phyloP scores from a whole-genome alignment of 768 basidiomycete genomes.

The Pleurotus cornucopiae region DNA sequence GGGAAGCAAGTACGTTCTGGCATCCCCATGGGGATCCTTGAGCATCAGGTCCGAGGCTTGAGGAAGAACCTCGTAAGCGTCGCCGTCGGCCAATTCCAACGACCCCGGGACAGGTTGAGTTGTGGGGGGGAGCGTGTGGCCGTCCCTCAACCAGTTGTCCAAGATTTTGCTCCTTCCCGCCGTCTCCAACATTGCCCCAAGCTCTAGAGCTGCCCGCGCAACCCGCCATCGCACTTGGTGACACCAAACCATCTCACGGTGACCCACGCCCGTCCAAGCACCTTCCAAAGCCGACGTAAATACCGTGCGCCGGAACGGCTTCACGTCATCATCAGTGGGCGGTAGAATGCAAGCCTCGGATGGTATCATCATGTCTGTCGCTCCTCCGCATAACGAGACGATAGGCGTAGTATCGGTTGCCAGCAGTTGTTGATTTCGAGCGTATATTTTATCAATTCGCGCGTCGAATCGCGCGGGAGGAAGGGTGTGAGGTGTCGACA shows the following conservation, averaged over 20 bases:
- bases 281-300: constrained; percentile 88
- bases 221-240: constrained; percentile 92
- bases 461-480: constrained; percentile 88
- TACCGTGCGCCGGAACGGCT: constrained; percentile 52
- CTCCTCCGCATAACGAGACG: constrained; percentile 86
- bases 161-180: constrained; percentile 34
- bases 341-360: constrained; percentile 83
- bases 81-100: constrained; percentile 18
- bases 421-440: constrained; percentile 35
- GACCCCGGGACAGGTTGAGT: constrained; percentile 6
- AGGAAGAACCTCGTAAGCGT: constrained; percentile 33
- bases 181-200: constrained; percentile 31
- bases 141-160: constrained; percentile 68
- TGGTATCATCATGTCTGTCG: constrained; percentile 86
- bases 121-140: constrained; percentile 38
- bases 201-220: constrained; percentile 74
- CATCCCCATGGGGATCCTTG: constrained; percentile 33
- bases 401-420: constrained; percentile 54
- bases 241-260: constrained; percentile 98
- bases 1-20: constrained; percentile 49
- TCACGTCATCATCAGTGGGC: constrained; percentile 7
- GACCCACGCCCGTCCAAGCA: constrained; percentile 94
- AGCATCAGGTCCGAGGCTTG: constrained; percentile 35
- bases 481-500: constrained; percentile 89
- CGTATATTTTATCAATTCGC: constrained; percentile 74